Percentiles rank a stretch among this genome's conserved stretches.
Conservation (phyloP, 257 asterid genomes). For the Solanum etuberosum region DNA sequence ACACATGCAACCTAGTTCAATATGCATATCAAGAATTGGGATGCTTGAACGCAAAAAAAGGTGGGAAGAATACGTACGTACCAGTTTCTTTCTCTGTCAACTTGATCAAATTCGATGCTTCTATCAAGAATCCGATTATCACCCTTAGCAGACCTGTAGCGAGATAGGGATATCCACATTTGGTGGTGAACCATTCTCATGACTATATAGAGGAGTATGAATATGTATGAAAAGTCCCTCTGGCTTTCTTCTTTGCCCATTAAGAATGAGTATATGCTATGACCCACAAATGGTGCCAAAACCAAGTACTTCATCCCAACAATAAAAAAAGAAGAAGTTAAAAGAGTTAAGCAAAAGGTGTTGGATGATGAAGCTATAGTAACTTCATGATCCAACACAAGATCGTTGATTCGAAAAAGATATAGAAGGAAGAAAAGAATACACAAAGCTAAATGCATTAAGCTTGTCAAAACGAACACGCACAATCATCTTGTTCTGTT, state of each 20-base stretch:
- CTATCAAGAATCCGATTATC: conserved; percentile 42
- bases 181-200: conserved; percentile 52
- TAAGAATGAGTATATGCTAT: conserved; percentile 27
- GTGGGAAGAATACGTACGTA: conserved; percentile 7
- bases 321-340: neutral
- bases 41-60: no score
- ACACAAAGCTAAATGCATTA: neutral
- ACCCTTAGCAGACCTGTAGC: conserved; percentile 57
- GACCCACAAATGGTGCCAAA: conserved; percentile 54
- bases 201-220: conserved; percentile 33
- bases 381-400: no score
- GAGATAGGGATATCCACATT: conserved; percentile 62
- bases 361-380: no score
- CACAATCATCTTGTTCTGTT: no score
- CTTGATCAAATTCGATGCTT: conserved; percentile 65
- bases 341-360: neutral
- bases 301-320: conserved; percentile 35
- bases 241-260: conserved; percentile 11
- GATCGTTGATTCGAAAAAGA: no score
- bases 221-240: conserved; percentile 20
- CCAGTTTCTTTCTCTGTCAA: conserved; percentile 74
- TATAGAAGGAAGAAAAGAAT: no score
- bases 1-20: neutral
- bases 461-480: neutral
- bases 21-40: no score